Conservation (phyloP, 345 rosid genomes). For the Dipteronia sinensis region DNA sequence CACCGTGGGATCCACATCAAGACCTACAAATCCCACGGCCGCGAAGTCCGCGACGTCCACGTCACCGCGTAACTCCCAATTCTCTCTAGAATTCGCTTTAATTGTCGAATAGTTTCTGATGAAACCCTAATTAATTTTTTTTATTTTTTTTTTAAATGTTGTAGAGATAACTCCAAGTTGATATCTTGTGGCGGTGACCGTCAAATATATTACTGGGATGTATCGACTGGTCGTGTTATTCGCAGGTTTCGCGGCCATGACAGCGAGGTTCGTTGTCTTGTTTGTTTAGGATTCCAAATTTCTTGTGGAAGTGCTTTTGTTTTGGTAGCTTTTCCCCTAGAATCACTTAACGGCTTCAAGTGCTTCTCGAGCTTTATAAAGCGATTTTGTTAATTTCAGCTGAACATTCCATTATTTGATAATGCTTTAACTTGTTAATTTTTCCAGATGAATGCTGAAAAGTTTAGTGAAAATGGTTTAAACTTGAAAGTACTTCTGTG, state of each 20-base stretch:
- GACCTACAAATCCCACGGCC: conserved; percentile 96
- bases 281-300: background rate
- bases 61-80: conserved; percentile 60
- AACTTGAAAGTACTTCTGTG: background rate
- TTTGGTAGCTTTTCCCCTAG: too few species aligned
- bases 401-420: background rate
- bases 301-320: background rate
- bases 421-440: background rate
- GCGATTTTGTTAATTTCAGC: too few species aligned
- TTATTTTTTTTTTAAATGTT: background rate
- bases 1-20: conserved; percentile 93
- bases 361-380: too few species aligned
- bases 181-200: conserved; percentile 96
- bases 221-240: conserved; percentile 81
- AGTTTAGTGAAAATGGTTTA: background rate
- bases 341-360: too few species aligned
- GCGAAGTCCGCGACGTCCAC: conserved; percentile 96
- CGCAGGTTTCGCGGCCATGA: conserved; percentile 95
- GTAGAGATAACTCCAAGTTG: conserved; percentile 82
- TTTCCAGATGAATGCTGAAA: conserved; percentile 41
- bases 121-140: background rate
- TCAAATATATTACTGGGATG: conserved; percentile 96
- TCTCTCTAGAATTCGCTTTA: background rate
- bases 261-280: conserved; percentile 54
- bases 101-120: background rate